Base-by-base conservation (phyloP, 345 rosid species). In the Lepidium aucheri region DNA sequence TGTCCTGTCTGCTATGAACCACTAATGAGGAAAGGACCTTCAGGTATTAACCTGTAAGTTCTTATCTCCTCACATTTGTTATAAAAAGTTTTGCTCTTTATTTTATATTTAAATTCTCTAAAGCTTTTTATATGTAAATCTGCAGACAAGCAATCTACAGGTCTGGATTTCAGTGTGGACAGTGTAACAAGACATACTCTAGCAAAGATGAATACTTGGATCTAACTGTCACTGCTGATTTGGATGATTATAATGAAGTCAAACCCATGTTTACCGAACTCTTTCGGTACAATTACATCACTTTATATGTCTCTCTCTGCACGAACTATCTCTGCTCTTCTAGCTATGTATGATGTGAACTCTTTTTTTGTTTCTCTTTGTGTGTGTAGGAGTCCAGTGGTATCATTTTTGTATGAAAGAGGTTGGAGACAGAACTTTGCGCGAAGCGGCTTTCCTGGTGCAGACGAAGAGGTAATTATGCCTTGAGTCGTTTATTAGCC, bases 361-460 rank as follows among this genome's bases (percentile, higher is more conserved):
- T 5, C 32, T 28, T 28, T 26, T 53, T 50, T 2, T 17, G 6
- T 65, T 9, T 63, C 0, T 33, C 15, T 49, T 3, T 63, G 18
- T 73, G 4, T 45, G 34, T 55, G 33, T 67, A 94, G 99, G 96
- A 94, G 87, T 76, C 99, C 97, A 38, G 60, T 94, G 46, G 95
- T 94, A 47, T 94, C 97, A 18, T 94, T 88, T 68, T 68, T 88
- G 76, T 94, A 94, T 28, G 99, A 94, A 74, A 84, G 96, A 53
- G 97, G 99, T 34, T 94, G 99, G 99, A 84, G 99, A 46, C 92
- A 94, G 68, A 83, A 70, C 73, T 94, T 94, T 65, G 76, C 58
- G 65, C 78, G n/a, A 24, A 81, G 95, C 44, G 97, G 99, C 46
- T 88, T 94, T 72, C 99, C 99, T 43, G 99, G 99, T 65, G 85